A percentile compares a stretch with the other conserved stretches of the same genome.
These are phyloP conservation scores for Cenchrus purpureus DNA, from an alignment of 176 grass and related monocot genomes.

Conservation along the genomic window DNA sequence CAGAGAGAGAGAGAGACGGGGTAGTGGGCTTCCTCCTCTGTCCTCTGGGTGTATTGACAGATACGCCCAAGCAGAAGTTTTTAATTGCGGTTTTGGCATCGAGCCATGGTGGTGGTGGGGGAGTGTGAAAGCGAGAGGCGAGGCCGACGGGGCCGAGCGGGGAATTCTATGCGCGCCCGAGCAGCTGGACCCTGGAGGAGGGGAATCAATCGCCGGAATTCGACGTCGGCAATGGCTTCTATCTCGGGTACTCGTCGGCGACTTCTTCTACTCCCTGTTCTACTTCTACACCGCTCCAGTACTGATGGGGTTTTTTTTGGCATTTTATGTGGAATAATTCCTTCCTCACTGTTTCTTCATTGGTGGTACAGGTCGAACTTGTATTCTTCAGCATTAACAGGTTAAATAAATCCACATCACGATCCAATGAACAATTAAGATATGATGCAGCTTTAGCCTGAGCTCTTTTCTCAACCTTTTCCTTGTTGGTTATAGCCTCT, in stretches of 20 bases:
- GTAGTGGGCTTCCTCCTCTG: conserved; percentile 41
- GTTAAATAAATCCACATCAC: background rate
- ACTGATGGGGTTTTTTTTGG: background rate
- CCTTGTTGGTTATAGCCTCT: too few species aligned
- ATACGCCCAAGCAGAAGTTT: conserved; percentile 12
- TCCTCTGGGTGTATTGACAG: conserved; percentile 48
- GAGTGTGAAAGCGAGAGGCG: conserved; percentile 15
- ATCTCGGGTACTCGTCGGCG: background rate
- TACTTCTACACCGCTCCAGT: background rate
- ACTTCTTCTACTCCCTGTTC: background rate
- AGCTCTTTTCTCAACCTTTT: too few species aligned
- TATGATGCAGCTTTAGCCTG: too few species aligned
- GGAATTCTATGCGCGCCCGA: conserved; percentile 6
- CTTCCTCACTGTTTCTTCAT: too few species aligned
- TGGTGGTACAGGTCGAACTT: background rate
- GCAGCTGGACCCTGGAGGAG: background rate
- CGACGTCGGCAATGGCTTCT: conserved; percentile 37
- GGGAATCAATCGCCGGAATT: background rate
- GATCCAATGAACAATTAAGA: background rate
- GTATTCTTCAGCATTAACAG: background rate
- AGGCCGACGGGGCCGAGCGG: conserved; percentile 5
- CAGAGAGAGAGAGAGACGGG: conserved; percentile 11
- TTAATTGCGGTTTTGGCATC: conserved; percentile 23
- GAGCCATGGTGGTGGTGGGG: conserved; percentile 13
- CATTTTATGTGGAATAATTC: background rate